phyloP scores from a whole-genome alignment of 352 stramenopile genomes.

The Phytophthora cactorum region DNA sequence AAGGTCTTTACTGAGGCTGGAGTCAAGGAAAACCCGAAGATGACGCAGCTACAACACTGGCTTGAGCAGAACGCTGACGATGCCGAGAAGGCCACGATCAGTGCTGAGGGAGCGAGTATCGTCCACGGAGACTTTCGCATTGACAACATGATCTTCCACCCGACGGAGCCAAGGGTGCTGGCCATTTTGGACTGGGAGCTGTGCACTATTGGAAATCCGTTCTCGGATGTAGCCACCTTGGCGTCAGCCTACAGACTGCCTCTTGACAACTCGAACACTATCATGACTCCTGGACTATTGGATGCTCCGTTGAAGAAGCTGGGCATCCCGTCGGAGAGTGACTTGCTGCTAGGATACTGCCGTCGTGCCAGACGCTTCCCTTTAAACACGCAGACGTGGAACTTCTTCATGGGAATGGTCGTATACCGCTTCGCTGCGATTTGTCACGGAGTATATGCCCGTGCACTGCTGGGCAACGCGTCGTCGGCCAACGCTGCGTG shows the following conservation, averaged over 20 bases:
- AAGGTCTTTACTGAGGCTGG: constrained; percentile 52
- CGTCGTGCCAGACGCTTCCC: constrained; percentile 58
- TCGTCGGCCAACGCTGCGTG: constrained; percentile 76
- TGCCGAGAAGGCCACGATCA: constrained; percentile 51
- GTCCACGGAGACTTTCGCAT: constrained; percentile 91
- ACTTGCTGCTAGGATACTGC: constrained; percentile 69
- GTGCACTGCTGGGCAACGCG: constrained; percentile 77
- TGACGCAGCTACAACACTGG: constrained; percentile 64
- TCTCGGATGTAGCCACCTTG: constrained; percentile 81
- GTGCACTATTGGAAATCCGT: constrained; percentile 86
- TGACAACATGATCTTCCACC: constrained; percentile 89
- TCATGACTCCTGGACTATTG: constrained; percentile 59
- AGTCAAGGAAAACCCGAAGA: constrained; percentile 62
- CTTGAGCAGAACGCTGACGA: constrained; percentile 57
- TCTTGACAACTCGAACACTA: constrained; percentile 42
- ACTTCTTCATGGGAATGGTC: constrained; percentile 77
- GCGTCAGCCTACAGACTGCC: constrained; percentile 63
- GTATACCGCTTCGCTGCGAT: constrained; percentile 84
- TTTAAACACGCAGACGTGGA: constrained; percentile 63
- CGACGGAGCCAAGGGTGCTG: constrained; percentile 80
- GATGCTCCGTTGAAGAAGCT: constrained; percentile 55
- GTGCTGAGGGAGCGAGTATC: constrained; percentile 41
- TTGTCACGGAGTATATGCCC: constrained; percentile 81
- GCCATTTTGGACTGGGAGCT: constrained; percentile 91
- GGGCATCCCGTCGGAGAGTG: constrained; percentile 68